Conservation (phyloP, 176 grass and related monocot genomes). For the Guadua angustifolia region DNA sequence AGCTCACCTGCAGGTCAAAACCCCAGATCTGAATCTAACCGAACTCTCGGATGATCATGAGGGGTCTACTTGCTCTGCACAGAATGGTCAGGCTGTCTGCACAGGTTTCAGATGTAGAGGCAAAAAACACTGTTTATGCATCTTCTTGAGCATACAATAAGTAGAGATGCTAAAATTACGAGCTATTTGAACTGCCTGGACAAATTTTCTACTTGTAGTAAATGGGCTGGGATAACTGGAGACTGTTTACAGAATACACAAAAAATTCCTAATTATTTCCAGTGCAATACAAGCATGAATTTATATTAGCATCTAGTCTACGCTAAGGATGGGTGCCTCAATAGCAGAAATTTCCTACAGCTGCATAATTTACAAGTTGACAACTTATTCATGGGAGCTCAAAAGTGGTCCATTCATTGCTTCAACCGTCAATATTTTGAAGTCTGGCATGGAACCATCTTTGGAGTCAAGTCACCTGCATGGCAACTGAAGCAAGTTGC, state of each 20-base stretch:
- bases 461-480: conserved; percentile 36
- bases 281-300: conserved; percentile 6
- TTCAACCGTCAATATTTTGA: conserved; percentile 3
- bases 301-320: conserved; percentile 37
- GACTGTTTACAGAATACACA: conserved; percentile 18
- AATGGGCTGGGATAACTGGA: background rate
- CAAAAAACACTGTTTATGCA: background rate
- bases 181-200: background rate
- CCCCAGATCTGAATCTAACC: conserved; percentile 45
- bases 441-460: background rate
- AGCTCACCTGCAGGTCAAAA: conserved; percentile 37
- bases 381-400: conserved; percentile 25
- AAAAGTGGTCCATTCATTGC: conserved; percentile 1
- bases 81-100: conserved; percentile 17
- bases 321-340: background rate
- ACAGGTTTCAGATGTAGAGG: conserved; percentile 5
- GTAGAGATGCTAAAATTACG: background rate
- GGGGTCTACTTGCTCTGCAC: conserved; percentile 22
- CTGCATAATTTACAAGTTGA: conserved; percentile 50
- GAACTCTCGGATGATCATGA: conserved; percentile 25
- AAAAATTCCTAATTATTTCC: conserved; percentile 41
- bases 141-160: background rate
- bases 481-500: background rate
- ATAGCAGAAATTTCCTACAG: conserved; percentile 27
- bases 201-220: background rate